A percentile compares a stretch with the other conserved stretches of the same genome.
phyloP scores from a whole-genome alignment of 352 stramenopile genomes.

The Phytophthora hybrid region DNA sequence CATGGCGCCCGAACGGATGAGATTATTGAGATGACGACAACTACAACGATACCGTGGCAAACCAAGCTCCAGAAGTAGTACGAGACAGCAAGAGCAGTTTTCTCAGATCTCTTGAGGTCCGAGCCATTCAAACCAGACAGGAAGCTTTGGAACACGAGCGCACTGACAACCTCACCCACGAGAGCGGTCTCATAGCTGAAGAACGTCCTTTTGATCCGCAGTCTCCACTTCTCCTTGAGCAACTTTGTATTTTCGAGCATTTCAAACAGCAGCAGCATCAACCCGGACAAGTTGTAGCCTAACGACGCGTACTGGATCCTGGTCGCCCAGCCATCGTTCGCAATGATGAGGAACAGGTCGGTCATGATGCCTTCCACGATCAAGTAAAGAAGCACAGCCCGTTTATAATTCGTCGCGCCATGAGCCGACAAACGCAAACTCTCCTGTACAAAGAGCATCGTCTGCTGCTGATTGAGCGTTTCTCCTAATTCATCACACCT shows the following conservation, averaged over 20 bases:
- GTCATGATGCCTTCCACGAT: conserved; percentile 26
- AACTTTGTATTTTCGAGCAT: conserved; percentile 12
- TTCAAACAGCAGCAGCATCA: conserved; percentile 21
- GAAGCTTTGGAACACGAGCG: conserved; percentile 15
- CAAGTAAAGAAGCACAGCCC: conserved; percentile 6
- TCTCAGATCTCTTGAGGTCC: conserved; percentile 8
- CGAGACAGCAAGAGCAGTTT: conserved; percentile 10
- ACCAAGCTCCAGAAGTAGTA: conserved; percentile 25
- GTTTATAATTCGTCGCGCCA: conserved; percentile 15
- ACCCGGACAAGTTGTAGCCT: conserved; percentile 21
- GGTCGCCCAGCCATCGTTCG: conserved; percentile 6
- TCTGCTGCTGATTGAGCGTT: not conserved
- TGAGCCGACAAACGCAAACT: conserved; percentile 17
- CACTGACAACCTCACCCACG: conserved; percentile 12
- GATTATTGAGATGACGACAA: conserved; percentile 5
- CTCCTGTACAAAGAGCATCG: conserved; percentile 9
- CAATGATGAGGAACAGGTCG: conserved; percentile 24
- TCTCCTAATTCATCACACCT: not conserved
- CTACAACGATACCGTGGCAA: conserved; percentile 12
- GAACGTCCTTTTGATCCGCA: conserved; percentile 8
- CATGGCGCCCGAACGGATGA: not conserved
- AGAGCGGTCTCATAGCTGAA: conserved; percentile 25
- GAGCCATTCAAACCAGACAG: conserved; percentile 19
- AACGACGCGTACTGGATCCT: conserved; percentile 19
- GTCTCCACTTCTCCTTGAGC: conserved; percentile 12